phyloP scores from a whole-genome alignment of 139 green algal genomes.

The Tetraselmis striata region DNA sequence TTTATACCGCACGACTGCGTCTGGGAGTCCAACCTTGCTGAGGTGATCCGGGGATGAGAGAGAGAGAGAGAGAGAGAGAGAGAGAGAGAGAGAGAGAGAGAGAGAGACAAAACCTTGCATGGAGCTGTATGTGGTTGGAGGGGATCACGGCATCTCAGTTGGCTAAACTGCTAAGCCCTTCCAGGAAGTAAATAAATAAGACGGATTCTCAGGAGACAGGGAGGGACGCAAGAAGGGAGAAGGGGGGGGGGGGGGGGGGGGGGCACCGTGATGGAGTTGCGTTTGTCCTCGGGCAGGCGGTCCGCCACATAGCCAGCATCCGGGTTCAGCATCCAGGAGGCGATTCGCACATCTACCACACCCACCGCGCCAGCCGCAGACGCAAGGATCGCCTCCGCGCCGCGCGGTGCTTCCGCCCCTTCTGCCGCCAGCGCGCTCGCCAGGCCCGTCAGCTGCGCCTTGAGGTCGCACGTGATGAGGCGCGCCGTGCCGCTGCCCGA shows the following conservation, averaged over 20 bases:
- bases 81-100: no score
- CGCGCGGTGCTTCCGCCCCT: background rate
- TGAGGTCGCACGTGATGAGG: constrained; percentile 47
- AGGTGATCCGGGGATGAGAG: no score
- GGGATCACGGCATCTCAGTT: no score
- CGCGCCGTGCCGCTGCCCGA: background rate
- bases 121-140: no score
- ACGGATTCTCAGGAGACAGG: no score
- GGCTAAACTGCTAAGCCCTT: no score
- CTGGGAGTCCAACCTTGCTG: no score
- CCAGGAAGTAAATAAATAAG: no score
- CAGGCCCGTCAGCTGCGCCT: constrained; percentile 43
- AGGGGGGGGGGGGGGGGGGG: no score
- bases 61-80: no score
- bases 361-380: constrained; percentile 19
- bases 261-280: background rate
- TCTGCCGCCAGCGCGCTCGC: background rate
- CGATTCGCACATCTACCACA: constrained; percentile 67
- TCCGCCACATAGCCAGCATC: constrained; percentile 15
- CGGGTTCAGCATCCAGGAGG: constrained; percentile 57
- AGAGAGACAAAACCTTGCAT: no score
- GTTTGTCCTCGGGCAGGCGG: background rate
- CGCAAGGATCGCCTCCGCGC: background rate
- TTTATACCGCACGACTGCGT: no score
- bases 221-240: background rate